Percentiles rank a stretch among this genome's conserved stretches.
These are phyloP conservation scores for Acacia melanoxylon DNA, from an alignment of 306 rosid species.

Conservation along the genomic window DNA sequence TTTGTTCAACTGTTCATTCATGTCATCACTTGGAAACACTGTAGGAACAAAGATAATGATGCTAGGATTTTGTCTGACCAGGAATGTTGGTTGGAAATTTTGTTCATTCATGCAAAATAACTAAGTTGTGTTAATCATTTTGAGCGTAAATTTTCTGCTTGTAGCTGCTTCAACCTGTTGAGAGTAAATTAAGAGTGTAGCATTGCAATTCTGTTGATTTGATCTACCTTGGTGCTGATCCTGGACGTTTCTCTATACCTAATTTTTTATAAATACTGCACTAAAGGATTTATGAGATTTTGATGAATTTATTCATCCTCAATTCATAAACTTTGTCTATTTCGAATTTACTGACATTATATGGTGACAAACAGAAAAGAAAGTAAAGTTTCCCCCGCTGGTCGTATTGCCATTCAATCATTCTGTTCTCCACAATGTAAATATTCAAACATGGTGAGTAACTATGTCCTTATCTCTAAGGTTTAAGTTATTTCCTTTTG, in stretches of 20 bases:
- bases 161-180: not conserved
- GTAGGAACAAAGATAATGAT: not conserved
- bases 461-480: conserved; percentile 6
- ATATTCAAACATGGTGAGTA: conserved; percentile 67
- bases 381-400: conserved; percentile 49
- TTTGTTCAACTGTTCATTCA: conserved; percentile 10
- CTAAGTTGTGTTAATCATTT: conserved; percentile 2
- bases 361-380: conserved; percentile 43
- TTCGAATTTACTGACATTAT: conserved; percentile 27
- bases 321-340: not conserved
- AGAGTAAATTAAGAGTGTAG: not conserved
- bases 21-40: not conserved
- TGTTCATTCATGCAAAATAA: not conserved
- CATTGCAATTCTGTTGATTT: conserved; percentile 20
- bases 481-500: conserved; percentile 22
- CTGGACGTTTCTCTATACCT: not conserved
- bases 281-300: not conserved
- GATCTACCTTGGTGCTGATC: not conserved
- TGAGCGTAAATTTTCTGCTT: not conserved
- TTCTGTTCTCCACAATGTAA: conserved; percentile 85
- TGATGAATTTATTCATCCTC: not conserved
- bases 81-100: not conserved
- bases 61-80: not conserved
- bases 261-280: conserved; percentile 14
- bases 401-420: conserved; percentile 87